A percentile compares a stretch with the other conserved stretches of the same genome.
Evolutionary conservation across 257 asterid genomes (phyloP).

Genomic region (Haberlea rhodopensis): DNA sequence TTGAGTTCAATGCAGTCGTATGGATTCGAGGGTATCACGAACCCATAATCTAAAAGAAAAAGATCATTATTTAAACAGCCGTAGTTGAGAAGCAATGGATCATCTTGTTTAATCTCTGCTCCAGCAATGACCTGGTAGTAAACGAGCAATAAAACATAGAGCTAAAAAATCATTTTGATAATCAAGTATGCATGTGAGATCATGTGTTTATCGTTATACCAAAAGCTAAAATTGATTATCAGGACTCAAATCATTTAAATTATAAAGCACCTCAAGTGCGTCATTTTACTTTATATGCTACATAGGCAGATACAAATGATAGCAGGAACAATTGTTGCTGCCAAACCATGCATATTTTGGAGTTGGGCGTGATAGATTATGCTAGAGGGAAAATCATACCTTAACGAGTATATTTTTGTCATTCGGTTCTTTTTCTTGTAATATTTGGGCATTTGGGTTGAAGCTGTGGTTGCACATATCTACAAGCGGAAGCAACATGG

Average conservation of each 20-base stretch:
- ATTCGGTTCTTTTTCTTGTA: slow-evolving; percentile 64
- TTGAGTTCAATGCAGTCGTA: slow-evolving; percentile 83
- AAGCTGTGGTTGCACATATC: slow-evolving; percentile 99
- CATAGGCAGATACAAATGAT: no score
- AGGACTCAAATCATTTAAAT: not conserved
- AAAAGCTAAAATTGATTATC: not conserved
- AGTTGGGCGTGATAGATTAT: not conserved
- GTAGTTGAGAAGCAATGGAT: slow-evolving; percentile 72
- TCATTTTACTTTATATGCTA: no score
- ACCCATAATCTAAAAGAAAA: slow-evolving; percentile 91
- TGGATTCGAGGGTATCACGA: slow-evolving; percentile 76
- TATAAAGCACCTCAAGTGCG: no score
- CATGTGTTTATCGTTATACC: not conserved
- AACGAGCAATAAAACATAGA: slow-evolving; percentile 12
- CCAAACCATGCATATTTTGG: not conserved
- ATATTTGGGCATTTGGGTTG: slow-evolving; percentile 79
- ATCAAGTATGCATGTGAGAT: no score
- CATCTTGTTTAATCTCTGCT: slow-evolving; percentile 50
- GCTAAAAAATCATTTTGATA: not conserved
- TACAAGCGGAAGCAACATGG: slow-evolving; percentile 91
- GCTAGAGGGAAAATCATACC: slow-evolving; percentile 41
- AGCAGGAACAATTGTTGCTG: no score
- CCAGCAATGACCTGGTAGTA: slow-evolving; percentile 70
- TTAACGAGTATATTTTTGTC: slow-evolving; percentile 65
- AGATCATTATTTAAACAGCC: slow-evolving; percentile 79